Percentiles rank a stretch among this genome's conserved stretches.
Conservation (phyloP, 108 stramenopile species). For the Cyclostephanos invisitatus region DNA sequence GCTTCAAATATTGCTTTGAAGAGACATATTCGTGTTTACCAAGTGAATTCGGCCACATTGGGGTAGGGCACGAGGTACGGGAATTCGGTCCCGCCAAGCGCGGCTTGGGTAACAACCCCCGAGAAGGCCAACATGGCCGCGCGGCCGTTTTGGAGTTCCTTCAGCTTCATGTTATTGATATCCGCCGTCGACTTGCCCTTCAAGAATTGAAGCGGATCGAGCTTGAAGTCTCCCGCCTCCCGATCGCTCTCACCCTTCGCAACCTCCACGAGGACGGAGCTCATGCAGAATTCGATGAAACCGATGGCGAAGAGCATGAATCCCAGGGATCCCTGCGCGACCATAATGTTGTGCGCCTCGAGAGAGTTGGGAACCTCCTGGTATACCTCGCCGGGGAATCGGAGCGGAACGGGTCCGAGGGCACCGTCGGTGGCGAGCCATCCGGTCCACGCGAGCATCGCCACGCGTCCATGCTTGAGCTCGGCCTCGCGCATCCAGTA, state of each 20-base stretch:
- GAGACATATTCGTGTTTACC: constrained; percentile 17
- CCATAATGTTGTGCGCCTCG: constrained; percentile 84
- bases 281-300: constrained; percentile 77
- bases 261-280: constrained; percentile 83
- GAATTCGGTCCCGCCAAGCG: constrained; percentile 73
- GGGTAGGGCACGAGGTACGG: constrained; percentile 49
- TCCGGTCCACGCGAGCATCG: constrained; percentile 88
- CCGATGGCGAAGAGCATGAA: constrained; percentile 75
- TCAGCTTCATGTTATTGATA: constrained; percentile 75
- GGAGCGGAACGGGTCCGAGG: constrained; percentile 69
- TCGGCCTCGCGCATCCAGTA: constrained; percentile 94
- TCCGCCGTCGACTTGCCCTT: constrained; percentile 82
- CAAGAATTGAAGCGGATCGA: constrained; percentile 83
- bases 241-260: constrained; percentile 91
- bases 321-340: constrained; percentile 78
- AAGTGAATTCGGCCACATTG: constrained; percentile 35
- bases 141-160: constrained; percentile 93
- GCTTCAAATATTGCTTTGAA: neutral
- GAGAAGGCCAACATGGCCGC: constrained; percentile 96
- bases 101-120: constrained; percentile 91
- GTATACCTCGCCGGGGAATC: constrained; percentile 84
- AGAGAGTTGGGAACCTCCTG: constrained; percentile 78
- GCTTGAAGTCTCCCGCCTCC: constrained; percentile 88
- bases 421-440: constrained; percentile 87
- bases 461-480: constrained; percentile 88